Evolutionary conservation across 2,329 filamentous ascomycete species (phyloP).

Genomic region (Metarhizium brunneum): DNA sequence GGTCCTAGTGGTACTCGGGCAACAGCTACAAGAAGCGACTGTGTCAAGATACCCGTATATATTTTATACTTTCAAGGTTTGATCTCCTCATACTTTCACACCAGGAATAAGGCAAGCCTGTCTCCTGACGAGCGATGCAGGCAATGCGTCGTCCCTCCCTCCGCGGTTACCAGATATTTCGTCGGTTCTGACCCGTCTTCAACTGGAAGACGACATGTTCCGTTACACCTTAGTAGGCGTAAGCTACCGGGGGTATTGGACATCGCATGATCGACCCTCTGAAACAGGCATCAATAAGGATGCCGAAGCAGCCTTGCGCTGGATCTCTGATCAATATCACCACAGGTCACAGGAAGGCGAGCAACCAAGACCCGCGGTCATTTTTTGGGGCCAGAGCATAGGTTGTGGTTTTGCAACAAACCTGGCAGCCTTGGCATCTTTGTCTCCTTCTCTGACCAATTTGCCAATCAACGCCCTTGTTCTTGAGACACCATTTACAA

Average conservation of each 20-base stretch:
- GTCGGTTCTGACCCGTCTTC: slow-evolving; percentile 37
- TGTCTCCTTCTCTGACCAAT: slow-evolving; percentile 21
- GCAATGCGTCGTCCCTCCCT: slow-evolving; percentile 50
- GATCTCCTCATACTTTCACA: slow-evolving; percentile 12
- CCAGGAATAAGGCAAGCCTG: neutral
- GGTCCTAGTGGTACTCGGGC: slow-evolving; percentile 1
- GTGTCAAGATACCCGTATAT: slow-evolving; percentile 31
- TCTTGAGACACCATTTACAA: slow-evolving; percentile 69
- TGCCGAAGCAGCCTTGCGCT: slow-evolving; percentile 52
- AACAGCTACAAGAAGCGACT: neutral
- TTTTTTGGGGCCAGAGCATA: slow-evolving; percentile 73
- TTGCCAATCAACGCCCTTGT: slow-evolving; percentile 42
- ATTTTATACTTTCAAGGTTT: slow-evolving; percentile 49
- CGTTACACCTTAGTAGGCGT: slow-evolving; percentile 43
- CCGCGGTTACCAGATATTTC: slow-evolving; percentile 49
- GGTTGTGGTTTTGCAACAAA: slow-evolving; percentile 63
- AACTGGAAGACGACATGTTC: slow-evolving; percentile 24
- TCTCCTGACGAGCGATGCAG: slow-evolving; percentile 22
- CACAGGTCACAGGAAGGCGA: slow-evolving; percentile 9
- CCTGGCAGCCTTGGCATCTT: slow-evolving; percentile 31
- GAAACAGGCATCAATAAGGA: slow-evolving; percentile 63
- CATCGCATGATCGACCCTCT: slow-evolving; percentile 59
- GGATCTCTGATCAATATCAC: slow-evolving; percentile 41
- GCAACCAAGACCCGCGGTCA: slow-evolving; percentile 27
- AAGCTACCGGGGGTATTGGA: slow-evolving; percentile 70